Base-by-base conservation (phyloP, 768 basidiomycete genomes). In the Lentinula sp. region DNA sequence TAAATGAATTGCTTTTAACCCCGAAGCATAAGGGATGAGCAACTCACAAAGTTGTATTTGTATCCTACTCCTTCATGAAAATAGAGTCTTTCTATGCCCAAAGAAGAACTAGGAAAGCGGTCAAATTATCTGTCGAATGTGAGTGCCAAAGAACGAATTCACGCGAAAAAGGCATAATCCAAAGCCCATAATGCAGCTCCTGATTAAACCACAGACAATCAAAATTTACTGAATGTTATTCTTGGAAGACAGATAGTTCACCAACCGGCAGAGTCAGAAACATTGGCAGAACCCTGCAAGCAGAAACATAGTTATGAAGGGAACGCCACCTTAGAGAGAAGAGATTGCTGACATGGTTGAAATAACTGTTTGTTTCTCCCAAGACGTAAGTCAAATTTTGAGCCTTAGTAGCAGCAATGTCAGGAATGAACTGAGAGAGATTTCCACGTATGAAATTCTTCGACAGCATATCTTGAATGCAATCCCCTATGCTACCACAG, bases 41-140 rank as follows among this genome's bases (percentile, higher is more conserved):
- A 23, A 35, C 63, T 31, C 9, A 84, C 87, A 57, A 88, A 73
- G 66, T 82, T 85, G 66, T 88, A 89, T 71, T 89, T 89, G 73
- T 78, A 89, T 0, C 87, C 87, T 57, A 89, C 74, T 15, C 87
- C 87, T 59, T 84, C 76, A 66, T 89, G 86, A 75, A 86, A 87
- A 71, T 80, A 84, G 15, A 85, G 62, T 54, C 79, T 74, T 32
- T 78, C 76, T 34, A 51, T 51, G n/a, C 50, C 50, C 31, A 51
- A 18, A 3, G 15, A n/a, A 34, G 50, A 32, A 35, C 50, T 51
- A 34, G 16, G n/a, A 8, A 34, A 15, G 5, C 32, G 1, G 16
- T 11, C 23, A 28, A 34, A 21, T 32, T 1, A 13, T 16, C 45
- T n/a, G 16, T 31, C 10, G 18, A 45, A 32, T 9, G 10, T 9